phyloP scores from a whole-genome alignment of 1,284 basidiomycete species.

The Melampsora medusae region DNA sequence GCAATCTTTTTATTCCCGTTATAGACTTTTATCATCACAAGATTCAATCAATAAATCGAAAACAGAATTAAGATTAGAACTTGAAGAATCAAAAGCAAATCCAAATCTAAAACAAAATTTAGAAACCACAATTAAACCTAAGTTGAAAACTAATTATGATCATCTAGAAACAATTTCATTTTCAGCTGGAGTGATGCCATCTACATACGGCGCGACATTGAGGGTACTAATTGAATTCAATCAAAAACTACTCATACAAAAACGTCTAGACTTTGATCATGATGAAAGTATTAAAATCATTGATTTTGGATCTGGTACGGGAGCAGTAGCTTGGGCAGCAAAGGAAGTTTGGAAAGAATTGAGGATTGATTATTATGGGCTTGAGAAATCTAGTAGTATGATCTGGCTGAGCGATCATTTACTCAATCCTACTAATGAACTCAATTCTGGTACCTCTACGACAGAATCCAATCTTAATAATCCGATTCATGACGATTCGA shows the following conservation, averaged over 20 bases:
- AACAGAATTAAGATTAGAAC: background rate
- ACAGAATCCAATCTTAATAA: too few relatives aligned
- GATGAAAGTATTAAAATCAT: conserved; percentile 10
- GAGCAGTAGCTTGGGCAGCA: conserved; percentile 33
- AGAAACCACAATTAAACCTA: conserved; percentile 22
- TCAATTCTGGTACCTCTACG: background rate
- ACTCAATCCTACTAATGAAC: conserved; percentile 11
- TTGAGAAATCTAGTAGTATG: conserved; percentile 42
- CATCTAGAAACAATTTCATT: conserved; percentile 35
- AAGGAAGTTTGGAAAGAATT: conserved; percentile 33
- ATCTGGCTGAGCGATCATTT: conserved; percentile 32
- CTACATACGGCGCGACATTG: conserved; percentile 27
- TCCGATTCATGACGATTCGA: too few relatives aligned
- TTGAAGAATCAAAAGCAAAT: background rate
- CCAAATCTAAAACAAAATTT: background rate
- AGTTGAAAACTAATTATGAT: conserved; percentile 27
- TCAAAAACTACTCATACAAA: background rate
- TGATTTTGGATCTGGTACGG: conserved; percentile 41
- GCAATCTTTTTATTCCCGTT: conserved; percentile 11
- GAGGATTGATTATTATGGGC: conserved; percentile 17
- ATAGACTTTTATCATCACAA: conserved; percentile 17
- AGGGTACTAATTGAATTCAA: conserved; percentile 21
- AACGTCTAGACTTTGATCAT: background rate
- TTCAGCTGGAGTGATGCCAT: conserved; percentile 40
- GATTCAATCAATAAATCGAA: conserved; percentile 1